A percentile compares a stretch with the other conserved stretches of the same genome.
These are phyloP conservation scores for Pleoardoris graminearum DNA, from an alignment of 2,329 filamentous ascomycete genomes.

Conservation along the genomic window DNA sequence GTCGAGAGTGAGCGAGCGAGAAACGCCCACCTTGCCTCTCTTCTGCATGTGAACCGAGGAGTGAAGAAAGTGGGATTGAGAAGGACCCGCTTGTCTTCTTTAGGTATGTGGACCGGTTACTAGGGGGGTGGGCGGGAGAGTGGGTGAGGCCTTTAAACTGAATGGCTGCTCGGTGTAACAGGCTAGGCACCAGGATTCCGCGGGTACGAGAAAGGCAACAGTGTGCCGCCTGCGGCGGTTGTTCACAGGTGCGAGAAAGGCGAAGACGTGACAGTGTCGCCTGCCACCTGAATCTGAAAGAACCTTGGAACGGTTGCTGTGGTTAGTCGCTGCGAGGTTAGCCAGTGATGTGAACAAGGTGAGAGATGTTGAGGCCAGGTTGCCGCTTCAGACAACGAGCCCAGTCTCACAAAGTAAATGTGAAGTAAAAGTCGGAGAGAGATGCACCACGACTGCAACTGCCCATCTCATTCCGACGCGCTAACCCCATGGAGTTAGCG, in stretches of 20 bases:
- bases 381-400: neutral
- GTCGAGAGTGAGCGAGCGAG: neutral
- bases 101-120: too few species aligned
- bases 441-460: neutral
- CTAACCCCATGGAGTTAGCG: conserved; percentile 20
- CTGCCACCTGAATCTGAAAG: conserved; percentile 8
- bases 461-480: conserved; percentile 4
- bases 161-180: too few species aligned
- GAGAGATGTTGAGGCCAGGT: neutral
- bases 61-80: neutral
- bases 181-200: too few species aligned
- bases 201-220: neutral
- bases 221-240: neutral
- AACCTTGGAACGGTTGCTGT: neutral
- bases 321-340: conserved; percentile 4
- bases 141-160: neutral
- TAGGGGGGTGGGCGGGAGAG: neutral
- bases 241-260: neutral
- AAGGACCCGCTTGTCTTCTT: too few species aligned
- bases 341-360: conserved; percentile 4
- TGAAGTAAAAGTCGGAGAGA: neutral
- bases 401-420: neutral
- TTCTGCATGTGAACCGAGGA: neutral
- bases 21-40: neutral
- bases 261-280: neutral